Base-by-base conservation (phyloP, 345 rosid species). In the Syzygium grande region DNA sequence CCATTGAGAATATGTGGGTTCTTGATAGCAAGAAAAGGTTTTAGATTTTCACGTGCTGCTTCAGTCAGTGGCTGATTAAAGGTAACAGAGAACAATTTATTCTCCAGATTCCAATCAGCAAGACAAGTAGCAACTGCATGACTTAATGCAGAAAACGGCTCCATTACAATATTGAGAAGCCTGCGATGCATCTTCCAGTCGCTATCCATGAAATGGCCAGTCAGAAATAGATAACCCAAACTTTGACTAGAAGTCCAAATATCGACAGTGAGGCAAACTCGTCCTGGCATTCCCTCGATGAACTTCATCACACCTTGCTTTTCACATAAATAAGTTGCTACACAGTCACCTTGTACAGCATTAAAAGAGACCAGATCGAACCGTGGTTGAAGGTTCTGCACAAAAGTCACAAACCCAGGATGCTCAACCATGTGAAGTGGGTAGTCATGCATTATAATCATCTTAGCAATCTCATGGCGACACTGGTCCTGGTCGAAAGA, bases 371-470 rank as follows among this genome's bases (percentile, higher is more conserved):
- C 91, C 88, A 86, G 88, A 85, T 92, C 95, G 61, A 97, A 97
- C n/a, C 92, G 91, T 27, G 99, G 98, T 88, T 96, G 98, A 92
- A 97, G 96, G 89, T 91, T 96, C 90, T 93, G 93, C 30, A 94
- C 95, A 61, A 97, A 97, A 84, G 94, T 91, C 19, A 94, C 79
- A 84, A 97, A 97, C 41, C 97, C 97, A 38, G 94, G 91, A 91
- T 96, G 96, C 88, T 97, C 98, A 83, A 96, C 98, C 95, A 97
- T 97, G 92, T 97, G 98, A 84, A 97, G 97, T 51, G 97, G 97
- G 87, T 94, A 96, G 83, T 96, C 95, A 85, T 97, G 98, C 93
- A 94, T 88, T 84, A 97, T 95, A 80, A 96, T 94, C 99, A 97
- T 97, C 92, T 84, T 94, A 2, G 96, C 96, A 85, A 96, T 94